Evolutionary conservation across 208 protist species (phyloP).

Genomic region (Zelonia costaricensis): DNA sequence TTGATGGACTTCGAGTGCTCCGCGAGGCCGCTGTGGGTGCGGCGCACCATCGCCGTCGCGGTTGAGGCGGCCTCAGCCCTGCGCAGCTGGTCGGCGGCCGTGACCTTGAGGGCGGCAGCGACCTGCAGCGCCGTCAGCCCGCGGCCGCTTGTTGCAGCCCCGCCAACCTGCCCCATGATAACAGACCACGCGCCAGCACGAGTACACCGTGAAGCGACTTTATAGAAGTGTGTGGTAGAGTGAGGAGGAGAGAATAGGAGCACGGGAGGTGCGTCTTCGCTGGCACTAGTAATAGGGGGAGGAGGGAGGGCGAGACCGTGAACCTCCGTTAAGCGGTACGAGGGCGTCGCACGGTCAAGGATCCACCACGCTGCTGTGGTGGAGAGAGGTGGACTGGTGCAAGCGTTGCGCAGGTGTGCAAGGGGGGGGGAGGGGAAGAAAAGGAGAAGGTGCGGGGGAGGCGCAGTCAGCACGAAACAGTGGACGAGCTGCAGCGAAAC

Average conservation of each 20-base stretch:
- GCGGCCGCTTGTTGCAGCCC: conserved; percentile 70
- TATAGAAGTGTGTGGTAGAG: conserved; percentile 7
- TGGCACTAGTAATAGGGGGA: too few species aligned
- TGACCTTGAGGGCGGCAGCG: conserved; percentile 40
- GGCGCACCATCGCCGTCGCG: conserved; percentile 6
- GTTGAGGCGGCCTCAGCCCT: conserved; percentile 9
- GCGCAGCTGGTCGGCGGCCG: conserved; percentile 26
- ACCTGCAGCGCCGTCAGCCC: conserved; percentile 73
- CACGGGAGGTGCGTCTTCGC: too few species aligned
- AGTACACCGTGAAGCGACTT: background rate
- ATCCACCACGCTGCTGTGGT: too few species aligned
- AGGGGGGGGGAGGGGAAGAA: background rate
- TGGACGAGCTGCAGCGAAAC: background rate
- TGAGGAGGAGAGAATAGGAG: too few species aligned
- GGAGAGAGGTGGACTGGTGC: background rate
- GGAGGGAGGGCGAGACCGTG: too few species aligned
- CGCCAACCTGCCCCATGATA: conserved; percentile 27
- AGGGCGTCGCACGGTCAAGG: too few species aligned
- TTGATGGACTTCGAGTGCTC: conserved; percentile 16
- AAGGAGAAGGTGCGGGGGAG: background rate
- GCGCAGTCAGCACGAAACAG: background rate
- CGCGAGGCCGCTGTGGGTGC: conserved; percentile 16
- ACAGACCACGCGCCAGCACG: background rate
- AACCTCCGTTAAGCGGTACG: too few species aligned
- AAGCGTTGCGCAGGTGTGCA: background rate